Percentiles rank a stretch among this genome's conserved stretches.
Conservation (phyloP, 2,329 filamentous ascomycete genomes). For the Sarocladium oryzae region DNA sequence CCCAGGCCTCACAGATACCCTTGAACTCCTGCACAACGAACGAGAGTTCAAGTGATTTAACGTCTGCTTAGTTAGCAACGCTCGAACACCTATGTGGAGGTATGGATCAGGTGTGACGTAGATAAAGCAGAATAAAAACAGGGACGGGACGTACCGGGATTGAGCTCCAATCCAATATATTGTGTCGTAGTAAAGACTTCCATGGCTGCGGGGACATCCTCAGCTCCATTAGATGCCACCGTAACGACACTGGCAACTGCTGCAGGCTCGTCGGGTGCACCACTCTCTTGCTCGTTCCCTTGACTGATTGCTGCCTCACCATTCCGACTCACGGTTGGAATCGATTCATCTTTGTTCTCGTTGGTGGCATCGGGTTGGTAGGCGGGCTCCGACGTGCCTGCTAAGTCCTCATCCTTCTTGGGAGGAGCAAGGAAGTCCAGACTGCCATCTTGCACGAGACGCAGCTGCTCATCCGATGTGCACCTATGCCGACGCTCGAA, state of each 20-base stretch:
- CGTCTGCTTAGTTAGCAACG: constrained; percentile 40
- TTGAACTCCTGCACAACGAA: constrained; percentile 84
- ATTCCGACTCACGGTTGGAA: constrained; percentile 30
- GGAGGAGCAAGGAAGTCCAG: constrained; percentile 32
- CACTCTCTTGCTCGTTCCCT: neutral
- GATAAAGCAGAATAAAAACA: neutral
- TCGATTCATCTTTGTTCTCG: constrained; percentile 16
- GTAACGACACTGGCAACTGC: neutral
- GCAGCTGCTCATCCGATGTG: constrained; percentile 45
- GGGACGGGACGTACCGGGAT: constrained; percentile 53
- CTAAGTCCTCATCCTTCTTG: constrained; percentile 20
- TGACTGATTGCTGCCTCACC: constrained; percentile 21
- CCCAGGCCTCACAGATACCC: constrained; percentile 68
- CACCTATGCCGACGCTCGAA: constrained; percentile 77
- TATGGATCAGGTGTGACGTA: neutral
- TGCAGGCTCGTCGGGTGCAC: neutral
- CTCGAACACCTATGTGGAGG: neutral
- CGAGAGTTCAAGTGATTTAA: constrained; percentile 69
- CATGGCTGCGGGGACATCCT: constrained; percentile 11
- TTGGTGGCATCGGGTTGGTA: constrained; percentile 17
- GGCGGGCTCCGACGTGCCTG: constrained; percentile 29
- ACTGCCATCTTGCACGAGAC: constrained; percentile 48
- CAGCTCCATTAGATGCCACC: neutral
- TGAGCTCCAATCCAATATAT: constrained; percentile 83
- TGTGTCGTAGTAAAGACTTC: constrained; percentile 83